phyloP scores from a whole-genome alignment of 306 rosid species.

The Oxytropis ochrocephala region DNA sequence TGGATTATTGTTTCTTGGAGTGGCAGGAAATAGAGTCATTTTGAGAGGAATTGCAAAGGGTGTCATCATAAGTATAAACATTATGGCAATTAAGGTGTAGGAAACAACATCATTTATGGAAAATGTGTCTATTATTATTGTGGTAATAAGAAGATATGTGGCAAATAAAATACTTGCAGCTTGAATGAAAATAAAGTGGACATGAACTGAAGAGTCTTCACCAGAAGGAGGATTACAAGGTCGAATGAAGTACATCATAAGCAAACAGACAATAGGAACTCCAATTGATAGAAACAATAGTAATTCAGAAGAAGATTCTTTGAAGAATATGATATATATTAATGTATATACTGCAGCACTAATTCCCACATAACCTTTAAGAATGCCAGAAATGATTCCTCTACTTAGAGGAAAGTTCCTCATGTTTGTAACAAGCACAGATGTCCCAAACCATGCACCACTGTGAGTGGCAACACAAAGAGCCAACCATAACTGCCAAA shows the following conservation, averaged over 20 bases:
- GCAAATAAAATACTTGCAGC: conserved; percentile 68
- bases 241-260: conserved; percentile 63
- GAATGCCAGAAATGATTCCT: conserved; percentile 82
- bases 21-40: conserved; percentile 65
- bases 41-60: conserved; percentile 74
- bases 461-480: conserved; percentile 59
- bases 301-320: conserved; percentile 47
- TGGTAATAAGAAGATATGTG: conserved; percentile 45
- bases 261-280: conserved; percentile 47
- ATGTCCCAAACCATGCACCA: conserved; percentile 70
- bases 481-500: too few species aligned
- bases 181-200: conserved; percentile 65
- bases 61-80: conserved; percentile 57
- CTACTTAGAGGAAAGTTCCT: conserved; percentile 87
- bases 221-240: conserved; percentile 82
- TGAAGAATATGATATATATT: conserved; percentile 43
- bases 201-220: conserved; percentile 70
- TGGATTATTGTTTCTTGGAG: conserved; percentile 13
- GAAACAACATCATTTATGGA: conserved; percentile 41
- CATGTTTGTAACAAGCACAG: conserved; percentile 87
- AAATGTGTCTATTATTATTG: conserved; percentile 31
- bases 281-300: conserved; percentile 62
- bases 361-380: conserved; percentile 76
- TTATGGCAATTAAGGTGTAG: conserved; percentile 48
- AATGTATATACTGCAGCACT: conserved; percentile 80